Evolutionary conservation across 2,329 filamentous ascomycete species (phyloP).

Genomic region (Epichloe uncinata): DNA sequence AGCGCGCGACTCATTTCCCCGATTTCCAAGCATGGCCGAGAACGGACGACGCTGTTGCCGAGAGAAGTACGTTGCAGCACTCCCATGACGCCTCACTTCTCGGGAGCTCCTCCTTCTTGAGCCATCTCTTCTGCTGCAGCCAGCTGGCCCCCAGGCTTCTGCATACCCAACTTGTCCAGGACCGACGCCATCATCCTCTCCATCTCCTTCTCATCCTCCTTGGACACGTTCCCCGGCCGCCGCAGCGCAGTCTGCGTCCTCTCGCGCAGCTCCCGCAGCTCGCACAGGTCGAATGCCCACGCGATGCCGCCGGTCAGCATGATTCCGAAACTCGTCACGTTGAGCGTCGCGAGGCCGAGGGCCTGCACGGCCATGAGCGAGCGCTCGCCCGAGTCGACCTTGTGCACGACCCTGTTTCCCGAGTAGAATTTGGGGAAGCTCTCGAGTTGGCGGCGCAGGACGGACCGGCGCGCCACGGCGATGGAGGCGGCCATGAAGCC

Average conservation of each 20-base stretch:
- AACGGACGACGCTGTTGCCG: no score
- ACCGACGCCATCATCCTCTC: conserved; percentile 48
- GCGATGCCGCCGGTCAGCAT: conserved; percentile 60
- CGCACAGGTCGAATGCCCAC: conserved; percentile 66
- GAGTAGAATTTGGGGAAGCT: conserved; percentile 60
- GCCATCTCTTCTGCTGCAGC: neutral
- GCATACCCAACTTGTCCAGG: conserved; percentile 37
- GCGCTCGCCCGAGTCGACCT: conserved; percentile 18
- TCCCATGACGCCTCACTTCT: neutral
- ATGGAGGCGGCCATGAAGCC: conserved; percentile 63
- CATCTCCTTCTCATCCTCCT: conserved; percentile 45
- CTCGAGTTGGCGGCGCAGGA: conserved; percentile 47
- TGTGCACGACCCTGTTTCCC: conserved; percentile 31
- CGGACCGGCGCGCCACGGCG: conserved; percentile 56
- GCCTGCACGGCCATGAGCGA: conserved; percentile 65
- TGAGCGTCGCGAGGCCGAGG: conserved; percentile 74
- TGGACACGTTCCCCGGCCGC: conserved; percentile 21
- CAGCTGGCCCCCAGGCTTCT: neutral
- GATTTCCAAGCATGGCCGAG: no score
- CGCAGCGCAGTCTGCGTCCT: conserved; percentile 30
- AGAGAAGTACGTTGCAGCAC: no score
- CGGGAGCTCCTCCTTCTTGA: neutral
- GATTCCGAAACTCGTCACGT: conserved; percentile 63
- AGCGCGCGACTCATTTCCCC: no score
- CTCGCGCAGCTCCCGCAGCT: conserved; percentile 48